Percentiles rank a stretch among this genome's conserved stretches.
Conservation (phyloP, 768 basidiomycete genomes). For the Fistulinella prunicolor region DNA sequence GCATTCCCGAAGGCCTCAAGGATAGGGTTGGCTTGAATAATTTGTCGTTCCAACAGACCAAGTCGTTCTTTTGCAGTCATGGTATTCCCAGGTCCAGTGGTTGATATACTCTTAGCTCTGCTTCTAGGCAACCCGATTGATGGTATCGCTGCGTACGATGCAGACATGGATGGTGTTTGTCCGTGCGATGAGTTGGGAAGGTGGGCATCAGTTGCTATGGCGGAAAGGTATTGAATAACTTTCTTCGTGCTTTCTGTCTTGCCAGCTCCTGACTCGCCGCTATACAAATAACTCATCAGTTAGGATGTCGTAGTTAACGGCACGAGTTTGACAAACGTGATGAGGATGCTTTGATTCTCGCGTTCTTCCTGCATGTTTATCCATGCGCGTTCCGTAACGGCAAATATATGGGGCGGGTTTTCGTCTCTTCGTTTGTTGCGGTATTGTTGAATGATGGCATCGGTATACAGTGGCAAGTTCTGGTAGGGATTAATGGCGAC, state of each 20-base stretch:
- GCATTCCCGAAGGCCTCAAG: slow-evolving; percentile 98
- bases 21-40: slow-evolving; percentile 96
- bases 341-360: slow-evolving; percentile 96
- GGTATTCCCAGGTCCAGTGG: slow-evolving; percentile 42
- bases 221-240: slow-evolving; percentile 97
- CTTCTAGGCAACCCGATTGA: slow-evolving; percentile 68
- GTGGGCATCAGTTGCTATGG: slow-evolving; percentile 85
- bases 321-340: slow-evolving; percentile 66
- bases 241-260: slow-evolving; percentile 99
- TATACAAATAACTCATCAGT: slow-evolving; percentile 31
- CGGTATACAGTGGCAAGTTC: slow-evolving; percentile 85
- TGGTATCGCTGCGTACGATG: slow-evolving; percentile 58
- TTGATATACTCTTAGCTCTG: slow-evolving; percentile 50
- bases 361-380: slow-evolving; percentile 96
- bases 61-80: slow-evolving; percentile 69
- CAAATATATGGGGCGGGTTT: slow-evolving; percentile 95
- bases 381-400: slow-evolving; percentile 97
- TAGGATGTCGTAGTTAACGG: slow-evolving; percentile 1
- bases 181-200: slow-evolving; percentile 57
- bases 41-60: slow-evolving; percentile 91
- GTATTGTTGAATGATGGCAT: slow-evolving; percentile 85
- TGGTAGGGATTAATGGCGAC: slow-evolving; percentile 99
- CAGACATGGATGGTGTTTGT: slow-evolving; percentile 59
- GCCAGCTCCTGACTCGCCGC: slow-evolving; percentile 97
- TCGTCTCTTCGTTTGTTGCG: slow-evolving; percentile 85